A percentile compares a stretch with the other conserved stretches of the same genome.
These are phyloP conservation scores for Sugiyamaella neomexicana DNA, from an alignment of 1,139 yeast species.

Conservation along the genomic window DNA sequence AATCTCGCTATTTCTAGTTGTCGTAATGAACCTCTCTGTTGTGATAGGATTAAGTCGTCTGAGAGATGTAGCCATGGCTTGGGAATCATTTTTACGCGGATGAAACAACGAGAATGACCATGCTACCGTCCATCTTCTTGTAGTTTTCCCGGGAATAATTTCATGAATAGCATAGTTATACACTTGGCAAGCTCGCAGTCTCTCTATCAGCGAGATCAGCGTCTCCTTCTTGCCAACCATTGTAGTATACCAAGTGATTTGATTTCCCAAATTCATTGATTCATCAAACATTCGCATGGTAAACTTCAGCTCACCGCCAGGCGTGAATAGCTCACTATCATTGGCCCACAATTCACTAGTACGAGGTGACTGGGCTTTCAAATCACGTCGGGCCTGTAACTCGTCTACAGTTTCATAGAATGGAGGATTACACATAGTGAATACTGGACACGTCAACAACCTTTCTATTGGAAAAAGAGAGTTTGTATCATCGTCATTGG, in stretches of 20 bases:
- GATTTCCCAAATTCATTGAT: slow-evolving; percentile 27
- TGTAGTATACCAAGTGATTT: slow-evolving; percentile 43
- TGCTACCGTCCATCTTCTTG: slow-evolving; percentile 47
- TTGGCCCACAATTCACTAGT: slow-evolving; percentile 33
- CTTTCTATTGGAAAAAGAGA: background rate
- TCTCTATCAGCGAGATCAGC: slow-evolving; percentile 29
- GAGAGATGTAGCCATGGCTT: slow-evolving; percentile 13
- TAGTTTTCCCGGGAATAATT: slow-evolving; percentile 34
- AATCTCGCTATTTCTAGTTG: background rate
- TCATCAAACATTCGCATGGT: slow-evolving; percentile 39
- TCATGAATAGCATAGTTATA: slow-evolving; percentile 37
- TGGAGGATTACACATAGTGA: slow-evolving; percentile 51
- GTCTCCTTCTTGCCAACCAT: slow-evolving; percentile 44
- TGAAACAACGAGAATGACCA: slow-evolving; percentile 41
- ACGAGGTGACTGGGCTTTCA: slow-evolving; percentile 23
- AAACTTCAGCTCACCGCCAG: slow-evolving; percentile 48
- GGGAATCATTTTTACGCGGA: slow-evolving; percentile 16
- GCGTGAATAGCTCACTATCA: slow-evolving; percentile 41
- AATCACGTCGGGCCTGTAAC: slow-evolving; percentile 29
- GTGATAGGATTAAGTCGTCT: slow-evolving; percentile 21
- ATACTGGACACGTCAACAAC: slow-evolving; percentile 5
- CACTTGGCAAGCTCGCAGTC: slow-evolving; percentile 24
- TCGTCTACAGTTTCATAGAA: slow-evolving; percentile 43
- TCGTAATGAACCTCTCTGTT: slow-evolving; percentile 10
- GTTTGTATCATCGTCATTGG: background rate